These are phyloP conservation scores for Neofusicoccum ribis DNA, from an alignment of 2,329 filamentous ascomycete genomes.

Conservation along the genomic window DNA sequence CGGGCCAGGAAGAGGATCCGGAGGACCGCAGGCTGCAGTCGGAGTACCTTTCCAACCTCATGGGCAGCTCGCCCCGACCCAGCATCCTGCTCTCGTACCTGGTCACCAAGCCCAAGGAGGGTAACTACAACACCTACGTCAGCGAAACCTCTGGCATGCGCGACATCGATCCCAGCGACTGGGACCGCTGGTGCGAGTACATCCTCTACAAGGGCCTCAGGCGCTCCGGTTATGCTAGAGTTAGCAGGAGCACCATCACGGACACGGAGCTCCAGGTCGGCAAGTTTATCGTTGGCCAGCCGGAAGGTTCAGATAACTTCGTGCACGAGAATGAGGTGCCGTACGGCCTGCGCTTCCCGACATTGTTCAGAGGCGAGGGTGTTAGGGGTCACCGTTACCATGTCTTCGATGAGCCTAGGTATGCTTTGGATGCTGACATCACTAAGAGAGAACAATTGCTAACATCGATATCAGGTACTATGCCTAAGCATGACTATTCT, in stretches of 20 bases:
- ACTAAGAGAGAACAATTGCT: neutral
- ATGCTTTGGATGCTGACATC: neutral
- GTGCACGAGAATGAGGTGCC: conserved; percentile 74
- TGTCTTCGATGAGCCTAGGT: conserved; percentile 74
- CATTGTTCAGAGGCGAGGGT: conserved; percentile 78
- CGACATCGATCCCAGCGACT: conserved; percentile 88
- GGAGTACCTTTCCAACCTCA: conserved; percentile 81
- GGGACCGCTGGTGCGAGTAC: conserved; percentile 99
- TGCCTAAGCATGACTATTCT: neutral
- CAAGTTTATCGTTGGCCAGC: conserved; percentile 83
- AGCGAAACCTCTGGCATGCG: conserved; percentile 85
- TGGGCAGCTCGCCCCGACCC: conserved; percentile 79
- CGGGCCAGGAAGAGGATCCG: conserved; percentile 92
- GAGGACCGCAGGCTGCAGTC: conserved; percentile 87
- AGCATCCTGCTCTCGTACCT: conserved; percentile 87
- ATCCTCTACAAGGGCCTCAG: conserved; percentile 90
- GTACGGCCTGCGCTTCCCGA: conserved; percentile 78
- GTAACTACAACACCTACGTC: conserved; percentile 97
- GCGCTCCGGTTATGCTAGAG: conserved; percentile 83
- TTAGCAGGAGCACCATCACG: conserved; percentile 87
- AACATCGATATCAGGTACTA: neutral
- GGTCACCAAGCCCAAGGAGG: conserved; percentile 83
- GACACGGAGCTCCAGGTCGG: conserved; percentile 95
- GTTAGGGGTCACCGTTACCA: conserved; percentile 90
- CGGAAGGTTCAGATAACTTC: conserved; percentile 64